Evolutionary conservation across 2,329 filamentous ascomycete genomes (phyloP).

Genomic region (Stachybotrys elegans): DNA sequence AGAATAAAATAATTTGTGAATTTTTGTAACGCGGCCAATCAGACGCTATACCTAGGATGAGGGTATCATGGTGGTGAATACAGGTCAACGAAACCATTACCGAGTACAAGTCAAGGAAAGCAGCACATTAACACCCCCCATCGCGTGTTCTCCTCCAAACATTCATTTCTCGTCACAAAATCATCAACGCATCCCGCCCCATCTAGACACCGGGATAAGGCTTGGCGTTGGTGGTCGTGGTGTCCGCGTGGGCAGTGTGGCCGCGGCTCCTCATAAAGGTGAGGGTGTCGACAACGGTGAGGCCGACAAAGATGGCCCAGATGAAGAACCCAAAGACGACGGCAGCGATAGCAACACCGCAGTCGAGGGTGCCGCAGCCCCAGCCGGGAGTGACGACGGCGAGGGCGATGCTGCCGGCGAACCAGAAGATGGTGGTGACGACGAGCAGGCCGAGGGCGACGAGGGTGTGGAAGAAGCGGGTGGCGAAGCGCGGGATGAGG

Average conservation of each 20-base stretch:
- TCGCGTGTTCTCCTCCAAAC: no score
- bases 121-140: no score
- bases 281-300: conserved; percentile 42
- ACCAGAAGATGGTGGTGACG: conserved; percentile 83
- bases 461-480: conserved; percentile 56
- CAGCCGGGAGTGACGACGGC: conserved; percentile 59
- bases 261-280: conserved; percentile 36
- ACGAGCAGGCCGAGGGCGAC: conserved; percentile 63
- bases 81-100: no score
- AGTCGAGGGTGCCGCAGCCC: conserved; percentile 44
- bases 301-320: conserved; percentile 46
- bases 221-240: conserved; percentile 13
- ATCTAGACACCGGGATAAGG: conserved; percentile 1
- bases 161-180: neutral
- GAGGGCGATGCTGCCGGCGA: conserved; percentile 75
- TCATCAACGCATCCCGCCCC: neutral
- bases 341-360: conserved; percentile 57
- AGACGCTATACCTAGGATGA: no score
- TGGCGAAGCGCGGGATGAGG: conserved; percentile 59
- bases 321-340: conserved; percentile 63
- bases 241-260: conserved; percentile 22
- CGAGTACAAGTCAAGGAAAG: no score
- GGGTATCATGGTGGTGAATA: no score
- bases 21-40: no score
- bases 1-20: no score